phyloP scores from a whole-genome alignment of 768 basidiomycete genomes.

The Austroboletus eburneus region DNA sequence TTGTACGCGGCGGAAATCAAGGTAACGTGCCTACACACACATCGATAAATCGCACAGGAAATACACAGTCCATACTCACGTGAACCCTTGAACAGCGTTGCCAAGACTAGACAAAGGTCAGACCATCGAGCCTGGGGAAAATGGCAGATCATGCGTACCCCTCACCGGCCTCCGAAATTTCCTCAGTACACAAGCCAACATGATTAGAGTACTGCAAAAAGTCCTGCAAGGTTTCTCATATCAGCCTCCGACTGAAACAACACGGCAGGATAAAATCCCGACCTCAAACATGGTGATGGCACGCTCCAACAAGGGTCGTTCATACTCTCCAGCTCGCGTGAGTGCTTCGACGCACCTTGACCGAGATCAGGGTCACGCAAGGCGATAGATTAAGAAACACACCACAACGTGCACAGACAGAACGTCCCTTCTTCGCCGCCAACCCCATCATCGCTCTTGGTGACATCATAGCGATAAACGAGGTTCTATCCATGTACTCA shows the following conservation, averaged over 20 bases:
- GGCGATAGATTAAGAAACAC: constrained; percentile 11
- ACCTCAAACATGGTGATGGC: constrained; percentile 92
- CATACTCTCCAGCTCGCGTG: constrained; percentile 80
- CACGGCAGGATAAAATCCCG: constrained; percentile 18
- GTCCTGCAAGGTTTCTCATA: constrained; percentile 40
- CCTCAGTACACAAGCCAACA: constrained; percentile 81
- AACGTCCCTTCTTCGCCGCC: constrained; percentile 96
- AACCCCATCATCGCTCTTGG: constrained; percentile 85
- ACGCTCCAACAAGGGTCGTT: constrained; percentile 57
- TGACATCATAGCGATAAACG: constrained; percentile 87
- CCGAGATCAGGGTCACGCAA: not conserved
- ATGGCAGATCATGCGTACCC: constrained; percentile 44
- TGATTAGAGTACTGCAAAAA: constrained; percentile 84
- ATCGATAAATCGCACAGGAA: not conserved
- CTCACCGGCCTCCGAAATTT: constrained; percentile 82
- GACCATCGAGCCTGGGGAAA: not conserved
- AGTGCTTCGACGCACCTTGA: constrained; percentile 83
- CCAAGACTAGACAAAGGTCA: constrained; percentile 50
- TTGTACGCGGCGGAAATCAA: constrained; percentile 84
- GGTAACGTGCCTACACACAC: constrained; percentile 61
- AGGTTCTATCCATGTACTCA: constrained; percentile 50
- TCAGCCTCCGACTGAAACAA: not conserved
- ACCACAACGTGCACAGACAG: constrained; percentile 85
- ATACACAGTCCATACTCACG: constrained; percentile 44
- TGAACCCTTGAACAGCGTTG: constrained; percentile 88